These are phyloP conservation scores for Pythium chondricola DNA, from an alignment of 352 stramenopile species.

Conservation along the genomic window DNA sequence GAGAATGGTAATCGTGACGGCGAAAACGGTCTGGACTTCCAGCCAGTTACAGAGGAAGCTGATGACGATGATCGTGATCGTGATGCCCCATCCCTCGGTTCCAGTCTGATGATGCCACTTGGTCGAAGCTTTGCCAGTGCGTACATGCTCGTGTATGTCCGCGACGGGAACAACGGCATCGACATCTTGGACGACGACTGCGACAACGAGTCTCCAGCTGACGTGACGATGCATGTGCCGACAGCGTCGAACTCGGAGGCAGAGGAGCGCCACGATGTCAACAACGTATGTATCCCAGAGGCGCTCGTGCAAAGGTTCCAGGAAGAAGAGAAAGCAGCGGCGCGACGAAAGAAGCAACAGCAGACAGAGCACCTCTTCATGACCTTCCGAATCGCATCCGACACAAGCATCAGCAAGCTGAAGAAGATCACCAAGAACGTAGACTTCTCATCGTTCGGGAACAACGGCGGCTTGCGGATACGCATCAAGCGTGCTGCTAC, in stretches of 20 bases:
- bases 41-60: no score
- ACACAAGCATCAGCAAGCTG: slow-evolving; percentile 55
- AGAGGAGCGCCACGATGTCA: background rate
- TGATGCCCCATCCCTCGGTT: slow-evolving; percentile 7
- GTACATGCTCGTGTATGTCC: slow-evolving; percentile 88
- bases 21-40: no score
- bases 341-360: slow-evolving; percentile 67
- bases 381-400: slow-evolving; percentile 70
- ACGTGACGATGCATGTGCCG: background rate
- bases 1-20: slow-evolving; percentile 15
- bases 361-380: slow-evolving; percentile 83
- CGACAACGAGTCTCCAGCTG: no score
- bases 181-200: slow-evolving; percentile 34
- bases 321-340: slow-evolving; percentile 65
- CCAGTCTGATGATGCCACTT: slow-evolving; percentile 49
- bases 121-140: slow-evolving; percentile 70
- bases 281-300: slow-evolving; percentile 46
- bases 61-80: no score
- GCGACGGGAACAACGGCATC: slow-evolving; percentile 70
- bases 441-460: slow-evolving; percentile 76
- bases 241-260: background rate
- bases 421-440: slow-evolving; percentile 68
- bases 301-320: slow-evolving; percentile 61
- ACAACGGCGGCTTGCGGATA: slow-evolving; percentile 47
- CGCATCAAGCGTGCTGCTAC: slow-evolving; percentile 54